A percentile compares a stretch with the other conserved stretches of the same genome.
Evolutionary conservation across 1,284 basidiomycete genomes (phyloP).

Genomic region (Puccinia novopanici): DNA sequence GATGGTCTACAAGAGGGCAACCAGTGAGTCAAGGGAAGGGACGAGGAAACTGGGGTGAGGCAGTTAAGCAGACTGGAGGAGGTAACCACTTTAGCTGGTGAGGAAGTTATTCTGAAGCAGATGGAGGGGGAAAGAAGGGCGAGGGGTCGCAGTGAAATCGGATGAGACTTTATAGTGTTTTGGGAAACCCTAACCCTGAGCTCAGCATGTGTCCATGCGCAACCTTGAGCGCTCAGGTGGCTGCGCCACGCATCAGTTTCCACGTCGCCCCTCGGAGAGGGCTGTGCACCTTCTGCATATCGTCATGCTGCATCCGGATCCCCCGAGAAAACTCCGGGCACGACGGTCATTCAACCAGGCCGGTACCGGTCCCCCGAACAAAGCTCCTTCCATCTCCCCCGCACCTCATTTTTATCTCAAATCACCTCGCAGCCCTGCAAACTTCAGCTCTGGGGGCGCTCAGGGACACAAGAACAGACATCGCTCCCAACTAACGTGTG

Average conservation of each 20-base stretch:
- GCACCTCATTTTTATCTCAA: neutral
- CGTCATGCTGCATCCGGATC: neutral
- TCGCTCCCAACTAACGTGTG: no score
- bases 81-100: constrained; percentile 4
- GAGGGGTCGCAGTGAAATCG: neutral
- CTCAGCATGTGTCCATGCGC: constrained; percentile 16
- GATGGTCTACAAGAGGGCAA: constrained; percentile 12
- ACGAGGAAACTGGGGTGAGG: neutral
- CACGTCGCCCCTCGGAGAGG: neutral
- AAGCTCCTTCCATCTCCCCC: no score
- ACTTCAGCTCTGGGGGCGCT: no score
- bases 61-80: neutral
- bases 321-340: no score
- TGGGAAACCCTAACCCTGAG: constrained; percentile 3
- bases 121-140: neutral
- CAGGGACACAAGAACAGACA: no score
- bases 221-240: no score
- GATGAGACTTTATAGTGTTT: constrained; percentile 1
- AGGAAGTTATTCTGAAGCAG: constrained; percentile 11
- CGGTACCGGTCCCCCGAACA: no score
- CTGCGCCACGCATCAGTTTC: constrained; percentile 2
- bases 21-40: neutral
- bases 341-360: no score
- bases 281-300: constrained; percentile 1
- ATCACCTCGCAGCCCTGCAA: no score